Evolutionary conservation across 345 rosid genomes (phyloP), one percentile per base, ranked within the genome.

Genomic region (Euphorbia pulcherrima): DNA sequence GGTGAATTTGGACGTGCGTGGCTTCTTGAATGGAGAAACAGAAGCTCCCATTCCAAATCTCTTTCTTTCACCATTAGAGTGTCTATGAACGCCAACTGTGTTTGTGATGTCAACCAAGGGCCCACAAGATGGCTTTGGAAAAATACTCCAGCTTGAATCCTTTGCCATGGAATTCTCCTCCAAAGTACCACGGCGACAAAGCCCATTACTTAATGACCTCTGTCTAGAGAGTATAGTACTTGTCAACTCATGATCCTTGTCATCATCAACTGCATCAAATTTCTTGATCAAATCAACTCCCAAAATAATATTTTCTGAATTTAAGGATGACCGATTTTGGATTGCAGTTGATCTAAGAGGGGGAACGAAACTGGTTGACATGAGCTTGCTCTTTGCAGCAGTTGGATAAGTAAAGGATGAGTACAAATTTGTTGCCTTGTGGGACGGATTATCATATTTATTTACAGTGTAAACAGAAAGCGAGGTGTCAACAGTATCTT

Each of bases 21-120:
- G 97, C 80, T 76, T 88, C 83, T 91, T 94, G 78, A 89, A 94
- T 69, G 91, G 90, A 69, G 96, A 79, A 57, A 68, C 44, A 28
- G 79, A 86, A 68, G 50, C 72, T 61, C 72, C 71, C 57, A 80
- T 78, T 56, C 85, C 85, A 63, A 77, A 41, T 77, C 80, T 87
- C 80, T 76, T 88, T 81, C 81, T 86, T 74, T 81, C 86, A 46
- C 51, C 46, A 65, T 69, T 75, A 70, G 59, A 68, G 67, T 68
- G 83, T 64, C 72, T 74, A 65, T 47, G 72, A 68, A 58, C 40
- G 28, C 73, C 77, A 46, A 44, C 59, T 66, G 72, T 71, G 75
- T 89, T 94, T 51, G 97, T 84, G 75, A 88, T 82, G 80, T 91
- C 92, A 52, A 52, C 74, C 78, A 89, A 76, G 24, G 87, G 83